phyloP scores from a whole-genome alignment of 2,329 filamentous ascomycete species.

The Paecilomyces sp. region DNA sequence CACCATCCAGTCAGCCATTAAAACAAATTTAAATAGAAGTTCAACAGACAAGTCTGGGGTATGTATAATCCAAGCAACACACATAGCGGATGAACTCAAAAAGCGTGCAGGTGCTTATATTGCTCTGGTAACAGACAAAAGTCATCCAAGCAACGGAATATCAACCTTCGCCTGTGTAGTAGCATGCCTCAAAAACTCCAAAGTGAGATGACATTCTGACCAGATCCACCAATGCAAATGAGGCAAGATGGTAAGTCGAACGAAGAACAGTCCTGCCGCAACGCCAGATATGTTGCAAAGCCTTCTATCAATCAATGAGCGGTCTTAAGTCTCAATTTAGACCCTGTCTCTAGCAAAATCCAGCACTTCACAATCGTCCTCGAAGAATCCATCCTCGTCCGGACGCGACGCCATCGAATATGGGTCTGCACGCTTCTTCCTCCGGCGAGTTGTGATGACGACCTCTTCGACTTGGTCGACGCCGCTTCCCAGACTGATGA shows the following conservation, averaged over 20 bases:
- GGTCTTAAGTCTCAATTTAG: conserved; percentile 14
- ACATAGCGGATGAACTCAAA: not conserved
- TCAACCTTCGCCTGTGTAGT: not conserved
- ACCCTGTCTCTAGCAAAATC: conserved; percentile 67
- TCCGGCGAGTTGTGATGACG: conserved; percentile 71
- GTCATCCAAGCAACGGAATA: not conserved
- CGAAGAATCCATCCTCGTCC: conserved; percentile 69
- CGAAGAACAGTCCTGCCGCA: not conserved
- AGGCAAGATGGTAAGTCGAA: not conserved
- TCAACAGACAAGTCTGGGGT: not conserved
- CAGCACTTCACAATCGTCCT: conserved; percentile 85
- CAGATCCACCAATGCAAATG: not conserved
- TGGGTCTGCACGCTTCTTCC: conserved; percentile 43
- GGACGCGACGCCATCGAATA: conserved; percentile 26
- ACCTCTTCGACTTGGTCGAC: conserved; percentile 64
- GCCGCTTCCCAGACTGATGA: conserved; percentile 44
- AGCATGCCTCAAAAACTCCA: not conserved
- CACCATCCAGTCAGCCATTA: not conserved
- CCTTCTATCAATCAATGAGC: conserved; percentile 1
- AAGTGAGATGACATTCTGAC: not conserved
- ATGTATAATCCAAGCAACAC: not conserved
- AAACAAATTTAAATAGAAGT: not conserved
- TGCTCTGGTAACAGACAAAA: not conserved
- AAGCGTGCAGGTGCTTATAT: not conserved
- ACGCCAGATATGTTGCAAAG: conserved; percentile 1